phyloP scores from a whole-genome alignment of 495 filamentous ascomycete species.

The Wilcoxina mikolae region DNA sequence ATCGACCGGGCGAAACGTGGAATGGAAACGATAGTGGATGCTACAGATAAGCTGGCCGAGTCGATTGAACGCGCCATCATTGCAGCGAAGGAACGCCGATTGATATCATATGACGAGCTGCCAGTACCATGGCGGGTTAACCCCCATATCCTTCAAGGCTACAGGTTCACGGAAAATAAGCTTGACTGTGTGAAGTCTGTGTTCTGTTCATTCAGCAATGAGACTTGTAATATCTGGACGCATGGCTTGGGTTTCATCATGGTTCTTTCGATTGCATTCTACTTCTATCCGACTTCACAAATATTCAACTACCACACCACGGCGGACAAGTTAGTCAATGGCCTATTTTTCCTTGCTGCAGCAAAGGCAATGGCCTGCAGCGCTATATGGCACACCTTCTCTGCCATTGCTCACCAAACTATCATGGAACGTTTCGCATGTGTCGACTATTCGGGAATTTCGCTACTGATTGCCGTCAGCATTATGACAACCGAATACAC shows the following conservation, averaged over 20 bases:
- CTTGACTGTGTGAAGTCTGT: conserved; percentile 70
- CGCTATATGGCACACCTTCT: conserved; percentile 97
- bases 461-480: conserved; percentile 83
- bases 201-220: conserved; percentile 65
- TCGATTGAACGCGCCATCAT: conserved; percentile 66
- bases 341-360: conserved; percentile 91
- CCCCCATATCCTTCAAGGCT: conserved; percentile 77
- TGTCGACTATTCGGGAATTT: conserved; percentile 97
- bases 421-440: conserved; percentile 93
- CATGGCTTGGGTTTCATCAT: conserved; percentile 76
- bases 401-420: conserved; percentile 73
- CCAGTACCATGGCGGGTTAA: conserved; percentile 90
- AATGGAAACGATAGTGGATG: conserved; percentile 75
- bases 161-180: conserved; percentile 84
- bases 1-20: conserved; percentile 56
- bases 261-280: conserved; percentile 81
- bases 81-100: conserved; percentile 62
- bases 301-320: conserved; percentile 79
- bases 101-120: conserved; percentile 79
- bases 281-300: conserved; percentile 78
- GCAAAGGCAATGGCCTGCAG: conserved; percentile 92
- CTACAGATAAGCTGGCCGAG: conserved; percentile 60
- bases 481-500: conserved; percentile 99
- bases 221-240: conserved; percentile 96
- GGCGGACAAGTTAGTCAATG: conserved; percentile 74